Conservation (phyloP, 2,329 filamentous ascomycete species). For the Colletotrichum simmondsii region DNA sequence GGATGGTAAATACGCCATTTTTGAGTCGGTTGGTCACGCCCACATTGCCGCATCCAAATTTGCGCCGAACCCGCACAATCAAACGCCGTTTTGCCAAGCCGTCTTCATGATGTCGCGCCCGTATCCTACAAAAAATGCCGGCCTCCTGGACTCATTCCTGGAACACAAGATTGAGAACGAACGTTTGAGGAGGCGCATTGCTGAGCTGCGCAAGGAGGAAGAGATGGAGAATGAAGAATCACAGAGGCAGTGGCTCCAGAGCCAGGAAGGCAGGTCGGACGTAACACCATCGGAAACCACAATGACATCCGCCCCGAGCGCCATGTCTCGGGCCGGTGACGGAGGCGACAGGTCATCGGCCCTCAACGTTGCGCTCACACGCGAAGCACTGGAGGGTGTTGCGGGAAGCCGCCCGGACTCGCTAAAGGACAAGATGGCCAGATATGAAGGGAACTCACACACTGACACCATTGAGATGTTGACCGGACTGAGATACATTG, state of each 20-base stretch:
- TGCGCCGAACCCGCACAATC: conserved; percentile 70
- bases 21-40: conserved; percentile 93
- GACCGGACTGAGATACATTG: conserved; percentile 86
- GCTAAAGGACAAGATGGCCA: conserved; percentile 85
- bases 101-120: conserved; percentile 94
- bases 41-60: conserved; percentile 81
- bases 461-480: conserved; percentile 93
- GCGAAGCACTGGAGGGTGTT: conserved; percentile 82
- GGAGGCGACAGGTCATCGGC: conserved; percentile 69
- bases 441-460: conserved; percentile 80
- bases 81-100: conserved; percentile 81
- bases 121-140: conserved; percentile 89
- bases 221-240: conserved; percentile 79
- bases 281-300: conserved; percentile 61
- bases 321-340: conserved; percentile 58
- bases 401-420: conserved; percentile 76
- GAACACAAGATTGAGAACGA: conserved; percentile 98
- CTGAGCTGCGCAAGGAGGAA: conserved; percentile 87
- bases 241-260: conserved; percentile 69
- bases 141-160: conserved; percentile 88
- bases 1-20: conserved; percentile 80
- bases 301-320: conserved; percentile 46
- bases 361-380: conserved; percentile 77
- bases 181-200: conserved; percentile 83
- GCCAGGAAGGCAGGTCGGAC: conserved; percentile 66